Conservation (phyloP, 2,329 filamentous ascomycete species). For the Diaporthe citri region DNA sequence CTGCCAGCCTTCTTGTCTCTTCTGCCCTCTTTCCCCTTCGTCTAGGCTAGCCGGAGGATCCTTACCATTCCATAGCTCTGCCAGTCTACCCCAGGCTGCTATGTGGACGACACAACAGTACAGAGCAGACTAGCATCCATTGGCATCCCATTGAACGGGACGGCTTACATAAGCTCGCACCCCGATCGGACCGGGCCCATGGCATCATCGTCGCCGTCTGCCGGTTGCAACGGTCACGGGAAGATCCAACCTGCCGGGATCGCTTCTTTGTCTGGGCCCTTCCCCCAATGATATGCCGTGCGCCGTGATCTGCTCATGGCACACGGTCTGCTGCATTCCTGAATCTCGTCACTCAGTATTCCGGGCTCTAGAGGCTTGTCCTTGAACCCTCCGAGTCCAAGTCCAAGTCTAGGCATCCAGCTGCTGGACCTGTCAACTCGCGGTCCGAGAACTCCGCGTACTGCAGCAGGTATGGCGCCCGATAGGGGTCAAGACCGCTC, state of each 20-base stretch:
- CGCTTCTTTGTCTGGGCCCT: background rate
- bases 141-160: too few species aligned
- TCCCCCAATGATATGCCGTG: background rate
- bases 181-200: slow-evolving; percentile 19
- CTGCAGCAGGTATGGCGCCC: slow-evolving; percentile 33
- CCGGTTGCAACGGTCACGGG: slow-evolving; percentile 25
- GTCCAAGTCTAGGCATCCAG: background rate
- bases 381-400: background rate
- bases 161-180: slow-evolving; percentile 8
- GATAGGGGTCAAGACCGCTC: slow-evolving; percentile 32
- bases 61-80: background rate
- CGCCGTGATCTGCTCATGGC: slow-evolving; percentile 9
- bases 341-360: background rate
- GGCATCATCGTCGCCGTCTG: slow-evolving; percentile 31
- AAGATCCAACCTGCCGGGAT: slow-evolving; percentile 15
- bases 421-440: slow-evolving; percentile 1
- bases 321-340: background rate
- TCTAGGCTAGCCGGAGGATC: background rate
- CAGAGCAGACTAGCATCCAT: too few species aligned
- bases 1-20: background rate
- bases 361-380: background rate
- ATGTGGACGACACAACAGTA: too few species aligned
- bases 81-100: background rate
- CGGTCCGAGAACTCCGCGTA: background rate
- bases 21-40: too few species aligned